Evolutionary conservation across 345 rosid genomes (phyloP), one percentile per base, ranked within the genome.

Genomic region (Citrus cavaleriei): DNA sequence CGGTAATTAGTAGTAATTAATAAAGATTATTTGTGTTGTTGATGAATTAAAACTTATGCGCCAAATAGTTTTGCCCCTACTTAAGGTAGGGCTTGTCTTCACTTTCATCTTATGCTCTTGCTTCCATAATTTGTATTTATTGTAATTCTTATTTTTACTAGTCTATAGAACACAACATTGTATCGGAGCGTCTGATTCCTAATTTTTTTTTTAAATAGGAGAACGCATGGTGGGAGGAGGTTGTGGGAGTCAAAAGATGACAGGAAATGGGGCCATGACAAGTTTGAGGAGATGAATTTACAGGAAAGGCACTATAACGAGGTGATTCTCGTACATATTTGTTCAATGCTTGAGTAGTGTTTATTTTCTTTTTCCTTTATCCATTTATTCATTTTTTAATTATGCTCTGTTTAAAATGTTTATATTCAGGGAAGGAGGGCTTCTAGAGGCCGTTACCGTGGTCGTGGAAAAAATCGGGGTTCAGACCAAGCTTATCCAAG

Each of bases 231-330:
- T 81, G 93, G 91, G 68, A 88, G 91, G 84, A 92, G 86, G 82
- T 86, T 93, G 82, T 95, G 98, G 99, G 97, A 92, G 76, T 93
- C 98, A 79, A 91, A 82, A 86, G 98, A 95, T 84, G 91, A 90
- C 60, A 87, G 90, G 82, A 95, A 91, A 82, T 95, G 98, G 99
- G 99, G 99, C 63, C 99, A 95, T 79, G 99, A 95, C 86, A 95
- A 93, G 83, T 95, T 86, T 82, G 98, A 91, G 83, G 97, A 93
- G 92, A 72, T 95, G 88, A 88, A 85, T 35, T 81, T 82, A 60
- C 96, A 87, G 55, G 91, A 91, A 76, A 89, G 89, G 69, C 93
- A 83, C 72, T 73, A 85, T 78, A 89, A 90, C n/a, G 94, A 88
- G 90, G 90, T 91, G 74, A 77, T 63, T 18, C 24, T 78, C 79